These are phyloP conservation scores for Yarrowia sp. DNA, from an alignment of 805 yeast genomes.

Conservation along the genomic window DNA sequence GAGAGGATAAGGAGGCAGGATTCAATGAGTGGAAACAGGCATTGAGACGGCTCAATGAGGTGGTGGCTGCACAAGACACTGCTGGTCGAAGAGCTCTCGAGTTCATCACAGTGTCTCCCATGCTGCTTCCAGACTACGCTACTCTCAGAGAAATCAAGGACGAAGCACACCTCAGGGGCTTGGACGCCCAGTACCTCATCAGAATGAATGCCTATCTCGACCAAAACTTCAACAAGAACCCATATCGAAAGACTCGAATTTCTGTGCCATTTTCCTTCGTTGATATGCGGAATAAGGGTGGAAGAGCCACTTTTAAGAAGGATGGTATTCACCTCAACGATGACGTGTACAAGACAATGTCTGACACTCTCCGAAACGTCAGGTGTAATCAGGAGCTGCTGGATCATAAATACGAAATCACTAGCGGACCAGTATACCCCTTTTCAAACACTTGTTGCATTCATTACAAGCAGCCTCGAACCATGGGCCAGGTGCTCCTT, in stretches of 20 bases:
- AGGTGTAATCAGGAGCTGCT: conserved; percentile 31
- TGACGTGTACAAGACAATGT: conserved; percentile 29
- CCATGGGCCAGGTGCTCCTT: conserved; percentile 4
- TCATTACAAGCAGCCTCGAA: conserved; percentile 27
- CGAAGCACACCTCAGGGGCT: background rate
- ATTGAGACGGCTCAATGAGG: conserved; percentile 10
- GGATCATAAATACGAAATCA: background rate
- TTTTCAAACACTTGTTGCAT: conserved; percentile 31
- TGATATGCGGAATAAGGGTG: conserved; percentile 27
- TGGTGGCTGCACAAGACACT: conserved; percentile 7
- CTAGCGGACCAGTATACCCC: conserved; percentile 27
- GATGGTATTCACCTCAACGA: conserved; percentile 29
- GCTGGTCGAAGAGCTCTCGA: conserved; percentile 25
- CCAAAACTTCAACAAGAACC: conserved; percentile 23
- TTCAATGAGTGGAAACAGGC: conserved; percentile 19
- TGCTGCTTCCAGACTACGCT: background rate
- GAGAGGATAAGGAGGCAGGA: conserved; percentile 27
- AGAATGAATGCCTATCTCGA: conserved; percentile 11
- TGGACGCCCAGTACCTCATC: background rate
- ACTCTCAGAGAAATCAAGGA: background rate
- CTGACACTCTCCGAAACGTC: conserved; percentile 30
- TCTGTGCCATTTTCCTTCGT: conserved; percentile 29
- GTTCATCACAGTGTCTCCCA: conserved; percentile 29
- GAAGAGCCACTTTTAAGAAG: conserved; percentile 25
- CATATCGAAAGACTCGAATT: conserved; percentile 27